Base-by-base conservation (phyloP, 352 stramenopile genomes). In the Thraustochytrium sp. region DNA sequence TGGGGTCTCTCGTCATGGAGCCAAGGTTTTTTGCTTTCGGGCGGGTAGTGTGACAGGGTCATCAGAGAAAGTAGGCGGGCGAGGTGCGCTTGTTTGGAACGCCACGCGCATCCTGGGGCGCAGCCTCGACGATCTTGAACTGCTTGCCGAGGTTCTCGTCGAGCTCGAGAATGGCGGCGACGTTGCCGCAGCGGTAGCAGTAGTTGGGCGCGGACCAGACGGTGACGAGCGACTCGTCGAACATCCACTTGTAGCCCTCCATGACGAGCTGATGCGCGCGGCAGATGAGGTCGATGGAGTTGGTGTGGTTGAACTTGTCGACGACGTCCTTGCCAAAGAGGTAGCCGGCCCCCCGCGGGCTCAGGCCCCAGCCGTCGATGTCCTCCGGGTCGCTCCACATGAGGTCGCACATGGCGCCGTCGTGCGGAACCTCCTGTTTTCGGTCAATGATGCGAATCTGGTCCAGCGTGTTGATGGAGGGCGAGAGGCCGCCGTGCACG, bases 151-250 rank as follows among this genome's bases (percentile, higher is more conserved):
- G 84, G 86, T 98, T 96, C 88, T 99, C 97, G 89, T 99, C 97
- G 48, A 99, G 87, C 87, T 99, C 96, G 83, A 99, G 89, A 88
- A 99, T 99, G 37, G 96, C 95, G 8, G 96, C 97, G 5, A 99
- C 95, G 87, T 99, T 99, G 38, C 96, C 96, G 86, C 96, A 99
- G 83, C 96, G 90, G 89, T 99, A 99, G 87, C 97, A 99, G 88
- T 99, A 99, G 88, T 99, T 99, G 31, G 96, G 96, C 26, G 96
- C 96, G 68, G 93, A 98, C 95, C 95, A 99, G 48, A 99, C 95
- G 21, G 96, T 99, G 38, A 99, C 96, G 64, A 99, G 89, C 29
- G 86, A 85, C 83, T 93, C 88, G 89, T 98, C 95, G 88, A 98
- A 99, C 94, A 99, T 98, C 72, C 90, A 97, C 89, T 85, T 88